phyloP scores from a whole-genome alignment of 192 early-diverging fungal species.

The Backusella liffmaniae region DNA sequence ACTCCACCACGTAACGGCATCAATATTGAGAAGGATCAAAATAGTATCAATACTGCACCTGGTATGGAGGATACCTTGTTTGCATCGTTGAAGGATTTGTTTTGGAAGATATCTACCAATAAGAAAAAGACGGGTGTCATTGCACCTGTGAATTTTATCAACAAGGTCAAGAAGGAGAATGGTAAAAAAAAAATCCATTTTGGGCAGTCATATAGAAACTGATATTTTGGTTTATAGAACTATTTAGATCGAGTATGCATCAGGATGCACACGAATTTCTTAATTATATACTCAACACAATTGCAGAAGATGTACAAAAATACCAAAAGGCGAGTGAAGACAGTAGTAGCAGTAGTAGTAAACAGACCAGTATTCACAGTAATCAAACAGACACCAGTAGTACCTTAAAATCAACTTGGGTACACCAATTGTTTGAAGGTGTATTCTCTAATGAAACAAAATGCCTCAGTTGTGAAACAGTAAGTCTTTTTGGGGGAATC shows the following conservation, averaged over 20 bases:
- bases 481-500: conserved; percentile 21
- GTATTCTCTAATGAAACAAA: conserved; percentile 94
- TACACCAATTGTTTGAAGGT: conserved; percentile 96
- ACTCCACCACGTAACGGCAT: neutral
- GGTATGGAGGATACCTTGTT: conserved; percentile 83
- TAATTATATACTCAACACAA: conserved; percentile 90
- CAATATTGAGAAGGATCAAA: conserved; percentile 16
- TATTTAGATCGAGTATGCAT: conserved; percentile 92
- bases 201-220: too few species aligned
- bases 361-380: conserved; percentile 12
- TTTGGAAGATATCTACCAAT: conserved; percentile 77
- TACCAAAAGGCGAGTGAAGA: conserved; percentile 55
- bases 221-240: conserved; percentile 51
- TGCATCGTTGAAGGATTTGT: conserved; percentile 81
- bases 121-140: conserved; percentile 83
- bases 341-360: neutral
- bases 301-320: conserved; percentile 80
- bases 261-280: conserved; percentile 99
- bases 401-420: conserved; percentile 66
- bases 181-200: conserved; percentile 45
- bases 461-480: conserved; percentile 95
- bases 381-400: conserved; percentile 1
- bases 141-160: conserved; percentile 82
- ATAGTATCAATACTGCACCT: conserved; percentile 13
- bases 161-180: conserved; percentile 91